Evolutionary conservation across 441 rosid genomes (phyloP).

Genomic region (Viola pubescens): DNA sequence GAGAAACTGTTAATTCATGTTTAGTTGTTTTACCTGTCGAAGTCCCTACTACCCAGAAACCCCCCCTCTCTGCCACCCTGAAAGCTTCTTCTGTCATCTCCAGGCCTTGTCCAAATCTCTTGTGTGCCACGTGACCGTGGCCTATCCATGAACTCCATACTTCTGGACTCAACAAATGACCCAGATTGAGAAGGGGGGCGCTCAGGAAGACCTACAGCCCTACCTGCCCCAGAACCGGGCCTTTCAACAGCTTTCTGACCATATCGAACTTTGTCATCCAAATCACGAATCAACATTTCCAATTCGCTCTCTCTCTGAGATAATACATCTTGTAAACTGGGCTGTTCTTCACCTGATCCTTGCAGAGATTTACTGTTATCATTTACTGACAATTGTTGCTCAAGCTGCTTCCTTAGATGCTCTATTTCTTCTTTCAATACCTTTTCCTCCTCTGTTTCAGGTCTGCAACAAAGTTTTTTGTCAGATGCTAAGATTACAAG

Average conservation of each 20-base stretch:
- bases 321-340: slow-evolving; percentile 34
- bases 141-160: slow-evolving; percentile 55
- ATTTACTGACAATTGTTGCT: slow-evolving; percentile 29
- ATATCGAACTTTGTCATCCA: slow-evolving; percentile 76
- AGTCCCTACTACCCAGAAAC: slow-evolving; percentile 59
- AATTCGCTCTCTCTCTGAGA: slow-evolving; percentile 55
- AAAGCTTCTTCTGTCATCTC: slow-evolving; percentile 66
- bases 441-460: slow-evolving; percentile 76
- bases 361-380: slow-evolving; percentile 30
- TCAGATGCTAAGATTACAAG: slow-evolving; percentile 1
- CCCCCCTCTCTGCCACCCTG: slow-evolving; percentile 84
- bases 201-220: slow-evolving; percentile 46
- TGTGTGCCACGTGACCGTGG: slow-evolving; percentile 72
- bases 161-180: slow-evolving; percentile 64
- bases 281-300: slow-evolving; percentile 49
- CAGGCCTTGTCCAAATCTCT: slow-evolving; percentile 61
- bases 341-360: slow-evolving; percentile 28
- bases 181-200: slow-evolving; percentile 76
- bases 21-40: slow-evolving; percentile 46
- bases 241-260: slow-evolving; percentile 63
- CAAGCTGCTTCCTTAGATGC: slow-evolving; percentile 41
- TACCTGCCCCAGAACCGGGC: slow-evolving; percentile 77
- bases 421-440: slow-evolving; percentile 61
- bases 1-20: slow-evolving; percentile 3
- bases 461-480: slow-evolving; percentile 45